phyloP scores from a whole-genome alignment of 1,139 yeast species.

The Pichia kudriavzevii region DNA sequence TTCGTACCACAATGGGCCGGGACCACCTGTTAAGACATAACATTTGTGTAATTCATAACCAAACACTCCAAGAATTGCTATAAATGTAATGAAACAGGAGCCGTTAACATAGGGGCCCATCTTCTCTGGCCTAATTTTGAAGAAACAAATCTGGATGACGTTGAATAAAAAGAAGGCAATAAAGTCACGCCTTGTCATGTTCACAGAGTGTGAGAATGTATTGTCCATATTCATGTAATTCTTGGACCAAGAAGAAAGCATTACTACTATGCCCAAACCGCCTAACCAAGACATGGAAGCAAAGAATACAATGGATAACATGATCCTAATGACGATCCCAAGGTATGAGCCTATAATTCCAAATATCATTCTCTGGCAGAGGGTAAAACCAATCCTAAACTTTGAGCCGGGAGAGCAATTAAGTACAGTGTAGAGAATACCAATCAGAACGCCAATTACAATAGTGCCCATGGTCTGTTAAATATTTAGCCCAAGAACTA shows the following conservation, averaged over 20 bases:
- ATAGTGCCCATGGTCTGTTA: constrained; percentile 34
- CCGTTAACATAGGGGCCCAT: constrained; percentile 25
- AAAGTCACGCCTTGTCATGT: constrained; percentile 30
- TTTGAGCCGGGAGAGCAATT: constrained; percentile 38
- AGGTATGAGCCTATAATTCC: constrained; percentile 35
- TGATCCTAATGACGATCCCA: constrained; percentile 30
- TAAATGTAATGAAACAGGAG: constrained; percentile 26
- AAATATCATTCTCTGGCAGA: constrained; percentile 38
- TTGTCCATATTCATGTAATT: constrained; percentile 29
- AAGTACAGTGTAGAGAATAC: constrained; percentile 32
- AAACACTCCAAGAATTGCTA: constrained; percentile 29
- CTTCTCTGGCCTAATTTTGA: constrained; percentile 19
- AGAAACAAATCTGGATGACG: constrained; percentile 18
- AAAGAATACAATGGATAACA: constrained; percentile 32
- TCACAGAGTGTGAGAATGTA: constrained; percentile 29
- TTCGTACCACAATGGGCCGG: constrained; percentile 23
- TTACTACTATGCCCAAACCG: constrained; percentile 29
- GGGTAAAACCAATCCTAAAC: constrained; percentile 41
- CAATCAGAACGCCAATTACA: constrained; percentile 37
- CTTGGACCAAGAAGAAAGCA: constrained; percentile 28
- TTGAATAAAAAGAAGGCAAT: constrained; percentile 30
- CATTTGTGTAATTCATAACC: constrained; percentile 23
- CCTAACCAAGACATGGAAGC: constrained; percentile 35
- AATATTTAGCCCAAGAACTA: too few relatives aligned
- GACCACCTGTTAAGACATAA: constrained; percentile 16